phyloP scores from a whole-genome alignment of 2,329 filamentous ascomycete genomes.

The Beauveria bassiana region DNA sequence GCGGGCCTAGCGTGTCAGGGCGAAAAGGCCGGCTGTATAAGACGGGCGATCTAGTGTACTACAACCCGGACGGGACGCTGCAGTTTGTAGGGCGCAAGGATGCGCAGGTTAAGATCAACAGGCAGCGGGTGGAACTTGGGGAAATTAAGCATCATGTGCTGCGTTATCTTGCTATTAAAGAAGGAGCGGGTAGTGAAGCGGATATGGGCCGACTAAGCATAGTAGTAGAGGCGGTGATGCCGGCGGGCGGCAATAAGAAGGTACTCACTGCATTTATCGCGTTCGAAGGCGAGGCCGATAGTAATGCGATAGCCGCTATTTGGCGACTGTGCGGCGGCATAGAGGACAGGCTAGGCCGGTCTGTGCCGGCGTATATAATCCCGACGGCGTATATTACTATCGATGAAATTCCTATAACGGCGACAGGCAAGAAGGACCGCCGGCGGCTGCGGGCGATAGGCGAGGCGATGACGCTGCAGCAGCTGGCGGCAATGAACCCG shows the following conservation, averaged over 20 bases:
- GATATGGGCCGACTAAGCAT: slow-evolving; percentile 16
- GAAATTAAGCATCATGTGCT: slow-evolving; percentile 16
- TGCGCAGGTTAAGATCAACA: slow-evolving; percentile 46
- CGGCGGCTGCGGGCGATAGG: slow-evolving; percentile 8
- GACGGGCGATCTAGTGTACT: slow-evolving; percentile 39
- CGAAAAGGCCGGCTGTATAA: slow-evolving; percentile 28
- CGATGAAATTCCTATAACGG: background rate
- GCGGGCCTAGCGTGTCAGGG: background rate
- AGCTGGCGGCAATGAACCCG: background rate
- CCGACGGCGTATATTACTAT: slow-evolving; percentile 13
- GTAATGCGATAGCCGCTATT: background rate
- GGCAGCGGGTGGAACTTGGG: slow-evolving; percentile 41
- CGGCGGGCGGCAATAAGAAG: background rate
- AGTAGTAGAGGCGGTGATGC: slow-evolving; percentile 11
- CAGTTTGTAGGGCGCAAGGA: slow-evolving; percentile 43
- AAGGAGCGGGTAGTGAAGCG: background rate
- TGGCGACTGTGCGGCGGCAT: background rate
- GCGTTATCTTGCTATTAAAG: background rate
- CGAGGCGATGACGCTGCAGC: slow-evolving; percentile 1
- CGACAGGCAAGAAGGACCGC: slow-evolving; percentile 10
- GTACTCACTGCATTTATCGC: slow-evolving; percentile 13
- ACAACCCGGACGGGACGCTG: slow-evolving; percentile 25
- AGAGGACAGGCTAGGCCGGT: slow-evolving; percentile 4
- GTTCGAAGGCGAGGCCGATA: background rate
- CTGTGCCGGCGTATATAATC: slow-evolving; percentile 15